phyloP scores from a whole-genome alignment of 371 early-diverging fungal genomes.

The Lichtheimia ornata region DNA sequence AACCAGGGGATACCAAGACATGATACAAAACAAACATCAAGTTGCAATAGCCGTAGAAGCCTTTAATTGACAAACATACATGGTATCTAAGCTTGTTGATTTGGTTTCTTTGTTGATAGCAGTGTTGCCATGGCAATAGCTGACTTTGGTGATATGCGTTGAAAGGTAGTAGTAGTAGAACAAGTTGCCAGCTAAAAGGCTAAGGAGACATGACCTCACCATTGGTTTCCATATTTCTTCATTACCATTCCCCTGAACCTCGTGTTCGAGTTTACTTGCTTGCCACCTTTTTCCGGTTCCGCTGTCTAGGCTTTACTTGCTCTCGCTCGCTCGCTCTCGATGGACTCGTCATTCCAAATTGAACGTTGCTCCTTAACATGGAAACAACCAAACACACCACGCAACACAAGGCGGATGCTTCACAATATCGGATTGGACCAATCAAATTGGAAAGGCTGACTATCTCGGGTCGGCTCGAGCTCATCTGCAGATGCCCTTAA shows the following conservation, averaged over 20 bases:
- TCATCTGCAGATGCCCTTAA: background rate
- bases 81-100: no score
- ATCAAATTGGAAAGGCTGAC: background rate
- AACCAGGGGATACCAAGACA: no score
- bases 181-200: no score
- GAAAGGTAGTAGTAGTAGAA: no score
- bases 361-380: constrained; percentile 2
- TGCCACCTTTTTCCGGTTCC: background rate
- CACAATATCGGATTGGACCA: constrained; percentile 2
- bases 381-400: background rate
- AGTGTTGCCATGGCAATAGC: no score
- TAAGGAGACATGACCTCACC: background rate
- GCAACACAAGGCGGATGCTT: background rate
- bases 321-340: background rate
- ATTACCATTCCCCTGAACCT: background rate
- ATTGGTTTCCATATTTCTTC: background rate
- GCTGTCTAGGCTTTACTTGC: constrained; percentile 1
- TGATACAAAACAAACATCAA: no score
- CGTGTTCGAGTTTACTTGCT: constrained; percentile 3
- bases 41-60: no score
- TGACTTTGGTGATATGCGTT: no score
- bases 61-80: no score
- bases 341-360: constrained; percentile 5
- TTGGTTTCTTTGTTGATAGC: no score
- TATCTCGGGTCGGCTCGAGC: background rate